Evolutionary conservation across 768 basidiomycete species (phyloP), one percentile per base, ranked within the genome.

Genomic region (Lentinula raphanica): DNA sequence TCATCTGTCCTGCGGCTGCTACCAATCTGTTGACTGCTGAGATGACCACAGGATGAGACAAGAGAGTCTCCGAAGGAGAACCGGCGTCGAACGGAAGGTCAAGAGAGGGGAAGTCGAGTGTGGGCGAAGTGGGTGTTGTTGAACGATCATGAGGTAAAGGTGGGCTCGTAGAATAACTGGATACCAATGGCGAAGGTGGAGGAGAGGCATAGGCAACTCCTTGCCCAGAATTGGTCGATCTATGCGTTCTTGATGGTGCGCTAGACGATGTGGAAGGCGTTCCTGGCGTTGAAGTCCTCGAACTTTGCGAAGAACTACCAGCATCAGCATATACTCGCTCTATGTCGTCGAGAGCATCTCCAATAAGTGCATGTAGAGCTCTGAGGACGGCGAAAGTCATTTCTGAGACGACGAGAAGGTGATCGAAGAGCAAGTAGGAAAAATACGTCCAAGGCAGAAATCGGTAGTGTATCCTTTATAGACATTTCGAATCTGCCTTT

Each of bases 1-100:
- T 73, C 58, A 91, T 71, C 65, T 90, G 89, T 3, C 84, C 86
- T 25, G 84, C 81, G 1, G 88, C 87, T 31, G 87, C 82, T 32
- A 89, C 79, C 45, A 90, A 85, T 60, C 76, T 78, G 57, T 80
- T 81, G 36, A 85, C 82, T 6, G 88, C 87, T 31, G 76, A 74
- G 7, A 79, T 74, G 4, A 86, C 86, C 12, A 71, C 74, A 5
- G 88, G 86, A 62, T 87, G 80, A 28, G 82, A 69, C 0, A 82
- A 82, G 49, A 88, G 75, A 35, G 70, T 68, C 65, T 90, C 87
- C 13, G 79, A 69, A 15, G 71, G 71, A 7, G 83, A 80, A 15
- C 66, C 66, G 8, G 79, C 65, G 40, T 78, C 73, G 62, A 70
- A 79, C 3, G 81, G 78, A 9, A 66, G 63, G 63, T 84, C 80